These are phyloP conservation scores for Tetracladium marchalianum DNA, from an alignment of 495 filamentous ascomycete species.

Conservation along the genomic window DNA sequence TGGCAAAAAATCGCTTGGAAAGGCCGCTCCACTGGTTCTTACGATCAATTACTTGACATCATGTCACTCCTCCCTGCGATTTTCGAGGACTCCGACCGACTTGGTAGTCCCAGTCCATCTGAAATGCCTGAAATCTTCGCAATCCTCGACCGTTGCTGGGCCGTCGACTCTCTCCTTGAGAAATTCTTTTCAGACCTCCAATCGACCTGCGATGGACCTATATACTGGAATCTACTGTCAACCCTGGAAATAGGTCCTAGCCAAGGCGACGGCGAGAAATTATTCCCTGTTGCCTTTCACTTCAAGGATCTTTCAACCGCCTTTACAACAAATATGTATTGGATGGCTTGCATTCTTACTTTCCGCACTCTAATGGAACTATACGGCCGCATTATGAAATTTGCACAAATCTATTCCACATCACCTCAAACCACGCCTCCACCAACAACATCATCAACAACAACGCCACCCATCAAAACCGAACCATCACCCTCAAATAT, in stretches of 20 bases:
- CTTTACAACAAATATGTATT: conserved; percentile 25
- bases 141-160: conserved; percentile 17
- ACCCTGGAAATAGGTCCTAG: conserved; percentile 5
- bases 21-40: conserved; percentile 12
- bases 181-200: conserved; percentile 19
- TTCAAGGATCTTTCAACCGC: conserved; percentile 21
- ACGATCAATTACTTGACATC: conserved; percentile 22
- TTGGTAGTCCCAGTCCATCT: neutral
- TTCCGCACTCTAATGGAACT: too few species aligned
- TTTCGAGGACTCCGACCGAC: conserved; percentile 7
- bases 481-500: neutral
- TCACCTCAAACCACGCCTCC: neutral
- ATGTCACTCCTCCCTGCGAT: conserved; percentile 19
- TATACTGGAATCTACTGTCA: conserved; percentile 25
- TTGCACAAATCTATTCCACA: too few species aligned
- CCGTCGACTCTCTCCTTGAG: conserved; percentile 20
- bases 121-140: conserved; percentile 3
- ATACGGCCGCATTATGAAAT: too few species aligned
- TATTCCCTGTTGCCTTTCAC: conserved; percentile 25
- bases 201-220: conserved; percentile 6
- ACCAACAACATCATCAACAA: neutral
- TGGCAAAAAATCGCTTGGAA: conserved; percentile 26
- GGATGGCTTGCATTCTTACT: conserved; percentile 7
- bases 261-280: conserved; percentile 1
- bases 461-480: neutral